phyloP scores from a whole-genome alignment of 805 yeast species.

The Vanderwaltozyma tropicalis region DNA sequence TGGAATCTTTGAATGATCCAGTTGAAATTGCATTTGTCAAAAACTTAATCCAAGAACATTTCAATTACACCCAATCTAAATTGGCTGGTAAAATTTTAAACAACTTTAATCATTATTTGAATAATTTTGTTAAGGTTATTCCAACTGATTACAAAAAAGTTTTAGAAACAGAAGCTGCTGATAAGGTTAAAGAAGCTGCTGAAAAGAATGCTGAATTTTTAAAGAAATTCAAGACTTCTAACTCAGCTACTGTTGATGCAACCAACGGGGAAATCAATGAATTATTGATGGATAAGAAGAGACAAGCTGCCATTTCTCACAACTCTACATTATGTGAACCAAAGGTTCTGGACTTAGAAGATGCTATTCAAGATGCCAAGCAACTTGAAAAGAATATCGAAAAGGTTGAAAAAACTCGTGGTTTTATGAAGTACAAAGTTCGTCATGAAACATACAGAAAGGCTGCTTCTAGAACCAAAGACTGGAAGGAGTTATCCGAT shows the following conservation, averaged over 20 bases:
- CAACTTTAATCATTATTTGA: conserved; percentile 81
- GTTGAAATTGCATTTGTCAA: conserved; percentile 89
- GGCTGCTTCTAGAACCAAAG: conserved; percentile 64
- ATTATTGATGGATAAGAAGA: conserved; percentile 33
- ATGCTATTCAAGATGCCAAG: conserved; percentile 62
- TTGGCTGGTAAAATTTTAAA: conserved; percentile 73
- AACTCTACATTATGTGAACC: conserved; percentile 51
- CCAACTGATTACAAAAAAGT: conserved; percentile 89
- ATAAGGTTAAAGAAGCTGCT: conserved; percentile 49
- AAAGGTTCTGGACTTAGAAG: conserved; percentile 80
- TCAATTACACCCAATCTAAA: conserved; percentile 88
- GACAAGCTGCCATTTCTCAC: conserved; percentile 17
- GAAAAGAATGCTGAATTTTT: conserved; percentile 52
- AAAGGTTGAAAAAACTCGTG: conserved; percentile 58
- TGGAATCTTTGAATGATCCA: conserved; percentile 69
- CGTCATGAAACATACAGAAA: conserved; percentile 79
- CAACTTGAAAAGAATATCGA: conserved; percentile 54
- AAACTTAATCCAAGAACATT: conserved; percentile 88
- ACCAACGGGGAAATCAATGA: conserved; percentile 80
- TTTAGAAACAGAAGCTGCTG: conserved; percentile 66
- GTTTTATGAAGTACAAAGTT: conserved; percentile 89
- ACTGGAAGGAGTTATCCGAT: conserved; percentile 85
- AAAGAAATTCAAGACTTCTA: conserved; percentile 54
- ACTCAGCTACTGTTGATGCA: conserved; percentile 71
- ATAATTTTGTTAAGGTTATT: conserved; percentile 84